Conservation (phyloP, 257 asterid genomes). For the Solanum rostratum region DNA sequence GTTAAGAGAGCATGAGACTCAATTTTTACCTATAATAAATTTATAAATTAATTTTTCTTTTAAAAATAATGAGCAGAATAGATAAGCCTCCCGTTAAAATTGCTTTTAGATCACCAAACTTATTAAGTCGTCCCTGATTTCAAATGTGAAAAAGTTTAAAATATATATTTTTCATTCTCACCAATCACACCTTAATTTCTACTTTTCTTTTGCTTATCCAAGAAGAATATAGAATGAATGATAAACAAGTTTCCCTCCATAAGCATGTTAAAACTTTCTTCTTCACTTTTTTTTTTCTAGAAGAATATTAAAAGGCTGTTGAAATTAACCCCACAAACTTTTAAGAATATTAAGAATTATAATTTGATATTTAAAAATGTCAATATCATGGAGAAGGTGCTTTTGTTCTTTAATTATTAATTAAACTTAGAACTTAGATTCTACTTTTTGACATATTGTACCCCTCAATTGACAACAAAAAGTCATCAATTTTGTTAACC, state of each 20-base stretch:
- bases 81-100: not conserved
- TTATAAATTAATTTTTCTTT: no score
- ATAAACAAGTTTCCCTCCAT: conserved; percentile 10
- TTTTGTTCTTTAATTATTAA: not conserved
- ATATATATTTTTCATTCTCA: not conserved
- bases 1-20: not conserved
- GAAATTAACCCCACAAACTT: conserved; percentile 6
- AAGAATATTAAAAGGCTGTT: conserved; percentile 4
- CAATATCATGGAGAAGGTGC: conserved; percentile 6
- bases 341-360: not conserved
- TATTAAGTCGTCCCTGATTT: not conserved
- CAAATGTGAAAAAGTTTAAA: not conserved
- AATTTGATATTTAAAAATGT: not conserved
- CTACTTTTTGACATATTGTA: conserved; percentile 12
- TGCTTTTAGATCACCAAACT: not conserved
- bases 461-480: not conserved
- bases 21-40: no score
- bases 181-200: not conserved
- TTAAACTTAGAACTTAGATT: not conserved
- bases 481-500: conserved; percentile 15
- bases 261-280: conserved; percentile 1
- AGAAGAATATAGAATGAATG: not conserved
- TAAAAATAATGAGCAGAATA: no score
- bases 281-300: not conserved
- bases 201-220: not conserved